Evolutionary conservation across 169 alveolate species (phyloP), one percentile per base, ranked within the genome.

Genomic region (Miamiensis avidus): DNA sequence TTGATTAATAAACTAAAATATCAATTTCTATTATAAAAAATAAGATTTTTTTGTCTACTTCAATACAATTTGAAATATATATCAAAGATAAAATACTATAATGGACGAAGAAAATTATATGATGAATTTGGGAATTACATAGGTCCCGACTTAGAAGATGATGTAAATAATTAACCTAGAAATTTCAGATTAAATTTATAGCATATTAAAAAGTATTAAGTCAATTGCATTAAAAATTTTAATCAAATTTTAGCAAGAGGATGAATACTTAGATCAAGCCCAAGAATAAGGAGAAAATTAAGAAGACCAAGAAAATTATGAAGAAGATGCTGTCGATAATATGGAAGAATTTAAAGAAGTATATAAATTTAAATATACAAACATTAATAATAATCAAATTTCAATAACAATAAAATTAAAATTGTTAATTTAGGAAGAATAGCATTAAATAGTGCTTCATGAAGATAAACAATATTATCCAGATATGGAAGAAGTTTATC

Each of bases 61-160:
- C n/a, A n/a, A n/a, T n/a, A n/a, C n/a, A n/a, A n/a, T n/a, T n/a
- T n/a, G n/a, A n/a, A n/a, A n/a, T n/a, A n/a, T n/a, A n/a, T n/a
- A n/a, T n/a, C n/a, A n/a, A n/a, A n/a, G n/a, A n/a, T n/a, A n/a
- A n/a, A n/a, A n/a, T n/a, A 11, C 4, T 20, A 86, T 86, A 79
- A 92, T 92, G 95, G 95, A 93, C 87, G 96, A 95, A 74, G 98
- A 98, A 86, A 72, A 79, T 79, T 98, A 88, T 99, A 98, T 91
- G 99, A 99, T 84, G 99, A 99, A 93, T 99, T 99, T 84, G 99
- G 99, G 30, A 99, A 99, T 94, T 98, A 99, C 89, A 98, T 98
- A 65, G 99, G 99, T 31, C 98, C 98, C 75, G 99, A 94, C 78
- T 90, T 95, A 32, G 98, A 93, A 34, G 95, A 95, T 29, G 96